Evolutionary conservation across 2,329 filamentous ascomycete species (phyloP).

Genomic region (Ustulina deusta): DNA sequence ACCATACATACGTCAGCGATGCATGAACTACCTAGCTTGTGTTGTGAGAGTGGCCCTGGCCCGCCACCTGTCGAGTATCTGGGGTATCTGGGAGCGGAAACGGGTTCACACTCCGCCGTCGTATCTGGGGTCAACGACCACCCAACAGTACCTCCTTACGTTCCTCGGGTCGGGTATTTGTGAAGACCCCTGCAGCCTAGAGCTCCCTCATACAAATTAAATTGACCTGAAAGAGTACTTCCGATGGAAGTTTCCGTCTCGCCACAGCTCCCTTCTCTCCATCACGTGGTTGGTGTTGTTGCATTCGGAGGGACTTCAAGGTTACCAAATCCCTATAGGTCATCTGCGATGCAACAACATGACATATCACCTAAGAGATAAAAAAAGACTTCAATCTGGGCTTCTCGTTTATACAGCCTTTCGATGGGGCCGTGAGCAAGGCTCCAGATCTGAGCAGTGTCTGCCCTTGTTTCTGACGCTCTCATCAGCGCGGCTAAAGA

Average conservation of each 20-base stretch:
- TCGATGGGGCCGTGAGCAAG: slow-evolving; percentile 28
- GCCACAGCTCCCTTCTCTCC: slow-evolving; percentile 31
- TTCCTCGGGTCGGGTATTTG: slow-evolving; percentile 27
- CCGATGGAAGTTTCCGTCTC: slow-evolving; percentile 28
- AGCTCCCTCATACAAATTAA: slow-evolving; percentile 24
- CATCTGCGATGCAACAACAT: slow-evolving; percentile 32
- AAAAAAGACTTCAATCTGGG: slow-evolving; percentile 35
- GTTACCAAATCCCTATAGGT: slow-evolving; percentile 25
- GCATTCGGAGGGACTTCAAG: slow-evolving; percentile 34
- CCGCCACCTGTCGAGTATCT: slow-evolving; percentile 23
- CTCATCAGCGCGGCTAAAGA: slow-evolving; percentile 49
- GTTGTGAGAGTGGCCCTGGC: slow-evolving; percentile 24
- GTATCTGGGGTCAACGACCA: slow-evolving; percentile 32
- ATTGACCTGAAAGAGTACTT: slow-evolving; percentile 21
- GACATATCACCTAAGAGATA: slow-evolving; percentile 29
- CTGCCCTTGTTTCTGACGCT: slow-evolving; percentile 38
- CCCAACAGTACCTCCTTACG: slow-evolving; percentile 8
- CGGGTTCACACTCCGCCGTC: slow-evolving; percentile 36
- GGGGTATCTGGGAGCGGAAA: slow-evolving; percentile 38
- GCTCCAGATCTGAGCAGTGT: slow-evolving; percentile 37
- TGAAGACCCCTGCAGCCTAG: slow-evolving; percentile 28
- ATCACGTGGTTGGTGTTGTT: slow-evolving; percentile 39
- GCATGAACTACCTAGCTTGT: slow-evolving; percentile 40
- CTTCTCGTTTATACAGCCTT: slow-evolving; percentile 26
- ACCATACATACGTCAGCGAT: slow-evolving; percentile 39